A percentile compares a stretch with the other conserved stretches of the same genome.
Conservation (phyloP, 1,284 basidiomycete genomes). For the Apiotrichum veenhuisii region DNA sequence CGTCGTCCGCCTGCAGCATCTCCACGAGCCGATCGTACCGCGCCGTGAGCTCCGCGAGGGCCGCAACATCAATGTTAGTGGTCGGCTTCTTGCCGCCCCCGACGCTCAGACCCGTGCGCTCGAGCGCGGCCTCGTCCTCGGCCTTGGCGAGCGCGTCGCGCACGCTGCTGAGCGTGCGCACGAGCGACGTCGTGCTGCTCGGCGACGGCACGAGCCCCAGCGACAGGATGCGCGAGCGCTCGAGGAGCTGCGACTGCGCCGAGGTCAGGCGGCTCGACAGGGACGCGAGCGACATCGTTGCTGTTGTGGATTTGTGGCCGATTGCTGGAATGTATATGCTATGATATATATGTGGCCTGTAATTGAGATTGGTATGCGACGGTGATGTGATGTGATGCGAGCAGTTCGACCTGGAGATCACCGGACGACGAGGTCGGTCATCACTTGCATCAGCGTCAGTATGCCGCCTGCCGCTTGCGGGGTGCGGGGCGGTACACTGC, state of each 20-base stretch:
- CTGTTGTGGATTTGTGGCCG: too few species aligned
- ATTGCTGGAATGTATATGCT: neutral
- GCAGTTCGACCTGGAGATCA: too few species aligned
- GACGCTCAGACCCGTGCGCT: conserved; percentile 17
- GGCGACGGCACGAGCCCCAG: conserved; percentile 44
- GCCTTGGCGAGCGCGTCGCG: conserved; percentile 33
- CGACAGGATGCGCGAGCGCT: conserved; percentile 45
- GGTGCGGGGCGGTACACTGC: too few species aligned
- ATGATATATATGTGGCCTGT: too few species aligned
- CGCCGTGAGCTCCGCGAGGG: conserved; percentile 27
- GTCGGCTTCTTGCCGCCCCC: conserved; percentile 14
- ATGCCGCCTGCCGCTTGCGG: too few species aligned
- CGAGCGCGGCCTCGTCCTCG: conserved; percentile 25
- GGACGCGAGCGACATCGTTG: conserved; percentile 6
- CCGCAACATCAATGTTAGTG: too few species aligned
- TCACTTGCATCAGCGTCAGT: too few species aligned
- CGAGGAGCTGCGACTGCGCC: conserved; percentile 45
- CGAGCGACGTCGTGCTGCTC: conserved; percentile 38
- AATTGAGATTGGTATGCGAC: too few species aligned
- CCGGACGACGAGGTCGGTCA: too few species aligned
- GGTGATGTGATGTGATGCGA: too few species aligned
- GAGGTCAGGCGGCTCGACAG: conserved; percentile 41
- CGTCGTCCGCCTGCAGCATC: conserved; percentile 43
- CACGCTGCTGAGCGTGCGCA: conserved; percentile 37
- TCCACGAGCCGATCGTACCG: conserved; percentile 43